These are phyloP conservation scores for Coniochaeta pulveracea DNA, from an alignment of 2,329 filamentous ascomycete genomes.

Conservation along the genomic window DNA sequence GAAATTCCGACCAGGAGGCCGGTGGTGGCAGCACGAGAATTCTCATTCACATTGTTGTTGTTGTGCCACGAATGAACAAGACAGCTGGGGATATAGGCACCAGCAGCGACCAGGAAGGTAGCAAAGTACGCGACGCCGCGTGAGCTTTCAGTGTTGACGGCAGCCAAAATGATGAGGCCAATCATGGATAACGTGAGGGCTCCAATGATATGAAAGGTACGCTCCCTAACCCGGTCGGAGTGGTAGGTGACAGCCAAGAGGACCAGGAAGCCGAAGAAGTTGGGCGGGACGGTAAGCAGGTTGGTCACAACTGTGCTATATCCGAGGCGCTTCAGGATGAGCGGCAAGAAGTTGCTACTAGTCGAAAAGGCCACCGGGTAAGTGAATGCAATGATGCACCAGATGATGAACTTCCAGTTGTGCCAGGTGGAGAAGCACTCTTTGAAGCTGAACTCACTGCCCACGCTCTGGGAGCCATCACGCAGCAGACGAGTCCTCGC, in stretches of 20 bases:
- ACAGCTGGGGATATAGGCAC: conserved; percentile 55
- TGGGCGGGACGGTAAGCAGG: conserved; percentile 61
- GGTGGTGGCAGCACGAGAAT: too few relatives aligned
- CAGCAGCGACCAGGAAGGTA: conserved; percentile 31
- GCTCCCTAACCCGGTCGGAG: conserved; percentile 54
- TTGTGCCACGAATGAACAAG: conserved; percentile 60
- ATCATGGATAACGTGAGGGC: conserved; percentile 44
- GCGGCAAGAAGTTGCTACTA: conserved; percentile 52
- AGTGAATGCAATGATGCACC: conserved; percentile 43
- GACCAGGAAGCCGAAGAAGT: conserved; percentile 53
- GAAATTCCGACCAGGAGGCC: conserved; percentile 52
- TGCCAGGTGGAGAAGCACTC: conserved; percentile 35
- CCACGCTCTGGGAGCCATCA: conserved; percentile 33
- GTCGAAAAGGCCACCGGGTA: conserved; percentile 56
- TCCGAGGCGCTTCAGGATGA: conserved; percentile 55
- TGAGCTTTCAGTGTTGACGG: conserved; percentile 44
- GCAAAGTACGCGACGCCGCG: conserved; percentile 32
- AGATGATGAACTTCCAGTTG: conserved; percentile 37
- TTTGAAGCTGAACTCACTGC: conserved; percentile 21
- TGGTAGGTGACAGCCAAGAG: conserved; percentile 50
- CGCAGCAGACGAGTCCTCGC: conserved; percentile 42
- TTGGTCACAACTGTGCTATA: conserved; percentile 57
- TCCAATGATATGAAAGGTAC: conserved; percentile 46
- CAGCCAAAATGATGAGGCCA: conserved; percentile 50
- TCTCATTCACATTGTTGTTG: conserved; percentile 59